phyloP scores from a whole-genome alignment of 2,329 filamentous ascomycete genomes.

The Acrocalymma vagum region DNA sequence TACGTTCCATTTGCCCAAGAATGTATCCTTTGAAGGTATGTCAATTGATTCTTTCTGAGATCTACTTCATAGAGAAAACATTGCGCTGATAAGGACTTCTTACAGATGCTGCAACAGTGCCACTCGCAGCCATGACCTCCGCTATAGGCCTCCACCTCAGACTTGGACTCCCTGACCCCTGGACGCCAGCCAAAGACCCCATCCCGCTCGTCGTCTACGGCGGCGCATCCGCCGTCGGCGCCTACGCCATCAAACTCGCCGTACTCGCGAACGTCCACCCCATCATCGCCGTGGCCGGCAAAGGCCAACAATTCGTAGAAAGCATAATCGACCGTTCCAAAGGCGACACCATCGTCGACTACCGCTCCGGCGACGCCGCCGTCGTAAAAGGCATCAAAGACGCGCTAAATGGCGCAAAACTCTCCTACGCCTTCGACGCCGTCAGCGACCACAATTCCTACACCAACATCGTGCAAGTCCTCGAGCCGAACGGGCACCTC shows the following conservation, averaged over 20 bases:
- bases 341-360: conserved; percentile 59
- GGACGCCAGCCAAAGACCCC: conserved; percentile 33
- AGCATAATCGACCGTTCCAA: conserved; percentile 47
- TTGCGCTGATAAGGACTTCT: background rate
- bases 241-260: conserved; percentile 52
- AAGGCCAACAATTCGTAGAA: conserved; percentile 47
- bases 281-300: conserved; percentile 52
- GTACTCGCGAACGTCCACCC: conserved; percentile 50
- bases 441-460: conserved; percentile 60
- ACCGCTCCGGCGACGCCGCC: conserved; percentile 62
- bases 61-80: background rate
- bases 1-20: conserved; percentile 63
- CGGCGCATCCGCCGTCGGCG: conserved; percentile 51
- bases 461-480: conserved; percentile 48
- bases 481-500: conserved; percentile 44
- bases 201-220: conserved; percentile 52
- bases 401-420: conserved; percentile 52
- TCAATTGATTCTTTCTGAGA: conserved; percentile 4
- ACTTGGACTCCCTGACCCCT: conserved; percentile 53
- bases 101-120: conserved; percentile 54
- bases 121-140: conserved; percentile 56
- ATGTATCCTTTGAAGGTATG: conserved; percentile 61
- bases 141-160: conserved; percentile 55
- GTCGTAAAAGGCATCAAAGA: conserved; percentile 51
- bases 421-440: conserved; percentile 66